Evolutionary conservation across 164 flowering plant species (phyloP).

Genomic region (Vitis vinifera): DNA sequence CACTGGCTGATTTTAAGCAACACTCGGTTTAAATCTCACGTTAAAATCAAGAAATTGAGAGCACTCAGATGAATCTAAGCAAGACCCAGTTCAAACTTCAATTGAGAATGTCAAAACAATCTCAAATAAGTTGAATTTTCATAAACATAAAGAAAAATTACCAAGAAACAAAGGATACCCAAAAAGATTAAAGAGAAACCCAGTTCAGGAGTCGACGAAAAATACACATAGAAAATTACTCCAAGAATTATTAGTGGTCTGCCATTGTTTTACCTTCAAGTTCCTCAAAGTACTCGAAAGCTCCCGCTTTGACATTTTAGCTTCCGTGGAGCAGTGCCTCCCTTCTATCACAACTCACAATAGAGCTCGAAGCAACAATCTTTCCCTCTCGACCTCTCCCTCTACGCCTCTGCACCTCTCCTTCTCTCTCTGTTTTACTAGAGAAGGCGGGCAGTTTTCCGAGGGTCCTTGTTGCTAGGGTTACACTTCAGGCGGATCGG

Average conservation of each 20-base stretch:
- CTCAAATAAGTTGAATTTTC: background rate
- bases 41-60: constrained; percentile 8
- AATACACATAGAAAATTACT: background rate
- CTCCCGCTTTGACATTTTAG: constrained; percentile 75
- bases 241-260: background rate
- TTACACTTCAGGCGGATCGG: too few species aligned
- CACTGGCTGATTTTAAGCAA: background rate
- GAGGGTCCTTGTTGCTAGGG: background rate
- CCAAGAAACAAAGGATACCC: too few species aligned
- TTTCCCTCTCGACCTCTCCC: background rate
- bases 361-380: background rate
- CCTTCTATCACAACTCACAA: background rate
- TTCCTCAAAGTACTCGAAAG: constrained; percentile 68
- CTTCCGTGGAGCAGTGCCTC: background rate
- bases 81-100: constrained; percentile 9
- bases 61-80: constrained; percentile 13
- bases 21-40: background rate
- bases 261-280: constrained; percentile 54
- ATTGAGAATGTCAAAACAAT: background rate
- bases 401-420: background rate
- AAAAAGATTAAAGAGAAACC: background rate
- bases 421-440: background rate
- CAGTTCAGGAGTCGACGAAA: background rate
- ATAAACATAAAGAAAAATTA: background rate
- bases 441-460: background rate